Conservation (phyloP, 306 rosid species). For the Datisca glomerata region DNA sequence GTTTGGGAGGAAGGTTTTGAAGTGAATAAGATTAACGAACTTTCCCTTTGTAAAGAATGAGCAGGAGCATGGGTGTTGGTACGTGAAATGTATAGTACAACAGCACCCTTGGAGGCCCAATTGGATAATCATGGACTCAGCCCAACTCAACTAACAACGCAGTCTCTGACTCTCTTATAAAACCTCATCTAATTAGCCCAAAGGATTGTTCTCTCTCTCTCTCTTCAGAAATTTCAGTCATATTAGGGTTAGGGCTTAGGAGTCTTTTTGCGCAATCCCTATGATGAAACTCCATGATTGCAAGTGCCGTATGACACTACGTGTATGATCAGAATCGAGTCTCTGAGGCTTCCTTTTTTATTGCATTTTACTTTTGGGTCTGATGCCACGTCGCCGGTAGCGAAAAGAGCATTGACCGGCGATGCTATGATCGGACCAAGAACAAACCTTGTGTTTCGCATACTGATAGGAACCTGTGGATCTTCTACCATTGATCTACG, state of each 20-base stretch:
- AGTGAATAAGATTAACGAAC: no score
- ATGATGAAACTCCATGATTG: conserved; percentile 59
- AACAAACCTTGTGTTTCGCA: conserved; percentile 32
- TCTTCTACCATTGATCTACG: conserved; percentile 18
- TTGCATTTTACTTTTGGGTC: conserved; percentile 2
- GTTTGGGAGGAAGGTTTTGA: no score
- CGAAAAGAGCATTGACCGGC: conserved; percentile 33
- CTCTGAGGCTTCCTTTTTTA: conserved; percentile 40
- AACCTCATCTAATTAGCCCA: no score
- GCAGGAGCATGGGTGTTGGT: no score
- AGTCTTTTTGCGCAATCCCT: conserved; percentile 7
- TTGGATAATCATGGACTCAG: no score
- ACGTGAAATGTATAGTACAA: no score
- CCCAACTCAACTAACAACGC: no score
- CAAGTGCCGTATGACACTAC: conserved; percentile 93
- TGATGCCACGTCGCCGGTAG: conserved; percentile 72
- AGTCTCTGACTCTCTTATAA: no score
- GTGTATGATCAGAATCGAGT: conserved; percentile 78
- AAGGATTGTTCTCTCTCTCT: no score
- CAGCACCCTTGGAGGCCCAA: no score
- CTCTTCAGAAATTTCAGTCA: no score
- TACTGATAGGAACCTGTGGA: conserved; percentile 70
- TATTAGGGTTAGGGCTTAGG: neutral
- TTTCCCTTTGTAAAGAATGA: no score
- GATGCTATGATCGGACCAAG: conserved; percentile 79